phyloP scores from a whole-genome alignment of 2,329 filamentous ascomycete species.

The Leptographium radiaticola region DNA sequence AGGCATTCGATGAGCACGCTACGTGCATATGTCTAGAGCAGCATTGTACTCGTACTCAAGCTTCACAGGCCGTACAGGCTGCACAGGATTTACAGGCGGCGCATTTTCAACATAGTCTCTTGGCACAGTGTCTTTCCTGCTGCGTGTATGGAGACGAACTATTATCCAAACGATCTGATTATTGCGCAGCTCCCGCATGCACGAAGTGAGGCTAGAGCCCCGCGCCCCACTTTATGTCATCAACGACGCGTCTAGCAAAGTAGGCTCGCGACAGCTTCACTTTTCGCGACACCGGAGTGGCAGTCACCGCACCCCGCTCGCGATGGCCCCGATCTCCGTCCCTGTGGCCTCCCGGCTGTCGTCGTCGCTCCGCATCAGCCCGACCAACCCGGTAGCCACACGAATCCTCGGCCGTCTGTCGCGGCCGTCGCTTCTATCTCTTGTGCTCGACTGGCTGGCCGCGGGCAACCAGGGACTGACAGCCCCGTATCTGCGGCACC shows the following conservation, averaged over 20 bases:
- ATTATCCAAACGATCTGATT: too few species aligned
- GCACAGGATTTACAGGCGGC: too few species aligned
- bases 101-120: too few species aligned
- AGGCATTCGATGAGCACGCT: not conserved
- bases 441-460: constrained; percentile 68
- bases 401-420: constrained; percentile 59
- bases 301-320: not conserved
- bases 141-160: too few species aligned
- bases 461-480: constrained; percentile 47
- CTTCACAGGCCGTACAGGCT: not conserved
- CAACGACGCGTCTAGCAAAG: not conserved
- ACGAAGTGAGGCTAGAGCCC: not conserved
- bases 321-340: constrained; percentile 46
- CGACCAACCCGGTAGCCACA: constrained; percentile 48
- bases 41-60: not conserved
- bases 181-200: not conserved
- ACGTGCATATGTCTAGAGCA: not conserved
- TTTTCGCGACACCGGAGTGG: not conserved
- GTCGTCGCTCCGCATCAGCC: constrained; percentile 55
- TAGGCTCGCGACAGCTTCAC: not conserved
- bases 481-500: constrained; percentile 40
- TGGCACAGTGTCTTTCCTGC: too few species aligned
- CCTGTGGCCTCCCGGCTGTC: constrained; percentile 60
- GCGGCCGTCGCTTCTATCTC: constrained; percentile 55
- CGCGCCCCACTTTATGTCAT: not conserved